phyloP scores from a whole-genome alignment of 192 early-diverging fungal genomes.

The Tieghemiomyces parasiticus region DNA sequence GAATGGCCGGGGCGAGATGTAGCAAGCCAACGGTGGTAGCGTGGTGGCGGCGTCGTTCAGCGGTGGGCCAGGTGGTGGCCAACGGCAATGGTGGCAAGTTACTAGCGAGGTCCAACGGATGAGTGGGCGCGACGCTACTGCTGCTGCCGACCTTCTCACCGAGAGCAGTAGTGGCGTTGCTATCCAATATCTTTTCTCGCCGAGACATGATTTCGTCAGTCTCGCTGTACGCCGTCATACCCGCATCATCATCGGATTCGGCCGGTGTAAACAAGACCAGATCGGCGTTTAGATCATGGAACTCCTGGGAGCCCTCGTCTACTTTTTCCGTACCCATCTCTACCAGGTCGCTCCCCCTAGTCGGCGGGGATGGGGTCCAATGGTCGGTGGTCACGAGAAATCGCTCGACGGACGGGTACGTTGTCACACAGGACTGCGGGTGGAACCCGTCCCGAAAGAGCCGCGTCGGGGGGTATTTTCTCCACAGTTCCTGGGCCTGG shows the following conservation, averaged over 20 bases:
- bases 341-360: neutral
- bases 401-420: neutral
- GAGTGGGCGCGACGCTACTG: no score
- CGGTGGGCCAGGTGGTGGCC: neutral
- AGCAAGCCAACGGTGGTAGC: neutral
- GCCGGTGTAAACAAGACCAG: no score
- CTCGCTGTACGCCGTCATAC: no score
- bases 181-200: no score
- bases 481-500: neutral
- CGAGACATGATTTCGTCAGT: no score
- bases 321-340: neutral
- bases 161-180: no score
- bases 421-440: neutral
- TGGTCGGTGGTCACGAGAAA: neutral
- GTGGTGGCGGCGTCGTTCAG: neutral
- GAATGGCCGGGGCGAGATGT: neutral
- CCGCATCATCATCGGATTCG: no score
- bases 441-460: constrained; percentile 2
- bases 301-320: neutral
- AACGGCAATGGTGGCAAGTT: neutral
- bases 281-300: no score
- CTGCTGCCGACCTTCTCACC: no score
- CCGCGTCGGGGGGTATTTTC: neutral
- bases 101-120: neutral
- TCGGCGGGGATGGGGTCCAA: neutral